Base-by-base conservation (phyloP, 208 protist species). In the Hexamita inflata region DNA sequence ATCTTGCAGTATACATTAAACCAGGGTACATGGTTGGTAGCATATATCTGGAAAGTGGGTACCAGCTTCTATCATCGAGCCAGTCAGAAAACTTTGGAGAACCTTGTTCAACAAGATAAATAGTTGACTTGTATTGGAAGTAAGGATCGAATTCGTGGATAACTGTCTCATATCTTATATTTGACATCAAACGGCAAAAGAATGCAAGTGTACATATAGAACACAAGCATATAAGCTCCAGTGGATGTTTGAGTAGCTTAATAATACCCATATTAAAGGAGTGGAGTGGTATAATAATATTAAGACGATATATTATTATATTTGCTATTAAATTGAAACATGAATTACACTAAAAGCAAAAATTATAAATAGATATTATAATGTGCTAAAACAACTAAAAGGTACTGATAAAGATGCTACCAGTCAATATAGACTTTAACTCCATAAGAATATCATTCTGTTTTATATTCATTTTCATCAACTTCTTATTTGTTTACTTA, bases 31-130 rank as follows among this genome's bases (percentile, higher is more conserved):
- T 88, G 45, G 93, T 97, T 74, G 88, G 88, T 78, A 93, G 93
- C 38, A 98, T 92, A 61, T 92, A 90, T 53, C 94, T 83, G 40
- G 94, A 94, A 28, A 96, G 85, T 74, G 93, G 93, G 83, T 96
- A 97, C 93, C 93, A 96, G 60, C 87, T 86, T 74, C 84, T 86
- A 73, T 94, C 87, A 87, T 98, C 95, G 79, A 96, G 97, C 95
- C 95, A 98, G 85, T 94, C 92, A 77, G 92, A 88, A 85, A 98
- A 98, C 59, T 94, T 86, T 59, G 88, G 84, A 78, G 89, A 91
- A 75, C 94, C 93, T 77, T 97, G 78, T 35, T 88, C 78, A 26
- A 82, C 67, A 24, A 88, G 74, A 61, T 91, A 90, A 58, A 89
- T 82, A 26, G 88, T 92, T 42, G 89, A 82, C 62, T 90, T 84